Evolutionary conservation across 164 flowering plant species (phyloP), one percentile per base, ranked within the genome.

Genomic region (Magnolia officinalis): DNA sequence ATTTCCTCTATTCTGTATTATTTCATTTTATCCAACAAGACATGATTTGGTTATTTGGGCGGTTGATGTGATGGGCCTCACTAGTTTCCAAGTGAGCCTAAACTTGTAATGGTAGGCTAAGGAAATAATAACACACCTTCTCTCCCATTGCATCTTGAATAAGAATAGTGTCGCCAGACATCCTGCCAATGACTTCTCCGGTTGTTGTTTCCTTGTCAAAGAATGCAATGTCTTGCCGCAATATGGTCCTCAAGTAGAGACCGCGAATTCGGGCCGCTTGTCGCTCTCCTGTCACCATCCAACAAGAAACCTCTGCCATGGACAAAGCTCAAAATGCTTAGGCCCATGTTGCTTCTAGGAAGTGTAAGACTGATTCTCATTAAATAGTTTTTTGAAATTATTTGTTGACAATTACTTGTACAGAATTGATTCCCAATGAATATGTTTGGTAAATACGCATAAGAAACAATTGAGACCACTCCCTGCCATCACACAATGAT

Each of bases 141-240:
- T 89, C 92, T 0, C 92, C 92, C 88, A 89, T 87, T 77, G 92
- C 90, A 50, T 87, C 92, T 81, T 89, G 94, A 73, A 90, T 89
- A 72, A 90, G 90, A 73, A 87, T 73, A 8, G 94, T 88, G 72
- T 90, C 94, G 1, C 92, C 92, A 0, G 92, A 87, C 94, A 90
- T 90, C 67, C 90, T 85, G 8, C 89, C 88, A 49, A 89, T 85
- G 68, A 90, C 88, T 77, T 90, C 92, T 70, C 94, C 94, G 0
- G 92, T 90, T 8, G 82, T 81, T 1, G 89, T 85, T 79, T 90
- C 90, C 8, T 86, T 89, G 79, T 90, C 94, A 51, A 89, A 90
- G 78, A 82, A 90, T 29, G 85, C 81, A 71, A 90, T 86, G 79
- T 90, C 94, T 67, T 89, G 95, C 75, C 89, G 80, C 20, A 89